Conservation (phyloP, 306 rosid species). For the Rosa multiflora region DNA sequence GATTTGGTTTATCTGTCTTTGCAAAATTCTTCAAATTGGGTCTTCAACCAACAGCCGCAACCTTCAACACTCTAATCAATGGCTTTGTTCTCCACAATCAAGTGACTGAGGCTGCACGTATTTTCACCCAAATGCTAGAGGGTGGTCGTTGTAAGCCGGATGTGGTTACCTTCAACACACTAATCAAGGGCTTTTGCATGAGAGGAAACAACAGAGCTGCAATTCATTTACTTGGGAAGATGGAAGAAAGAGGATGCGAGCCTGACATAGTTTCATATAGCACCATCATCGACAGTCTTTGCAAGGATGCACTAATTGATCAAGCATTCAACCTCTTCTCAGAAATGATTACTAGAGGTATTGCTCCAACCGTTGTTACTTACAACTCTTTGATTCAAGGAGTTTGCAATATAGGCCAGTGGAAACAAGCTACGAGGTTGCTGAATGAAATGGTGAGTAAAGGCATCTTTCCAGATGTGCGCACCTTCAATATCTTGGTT, state of each 20-base stretch:
- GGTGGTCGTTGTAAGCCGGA: background rate
- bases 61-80: background rate
- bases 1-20: background rate
- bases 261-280: background rate
- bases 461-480: background rate
- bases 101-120: background rate
- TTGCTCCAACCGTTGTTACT: background rate
- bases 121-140: no score
- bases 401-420: background rate
- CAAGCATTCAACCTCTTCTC: background rate
- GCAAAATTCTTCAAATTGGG: background rate
- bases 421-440: background rate
- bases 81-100: background rate
- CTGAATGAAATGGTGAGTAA: background rate
- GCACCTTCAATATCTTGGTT: background rate
- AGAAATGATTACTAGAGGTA: background rate
- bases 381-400: background rate
- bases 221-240: background rate
- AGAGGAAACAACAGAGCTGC: background rate
- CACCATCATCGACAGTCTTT: background rate
- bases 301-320: background rate
- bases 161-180: background rate
- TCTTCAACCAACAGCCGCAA: background rate
- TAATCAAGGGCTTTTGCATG: background rate
- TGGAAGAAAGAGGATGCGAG: background rate